Conservation (phyloP, 192 early-diverging fungal species). For the Mortierella claussenii region DNA sequence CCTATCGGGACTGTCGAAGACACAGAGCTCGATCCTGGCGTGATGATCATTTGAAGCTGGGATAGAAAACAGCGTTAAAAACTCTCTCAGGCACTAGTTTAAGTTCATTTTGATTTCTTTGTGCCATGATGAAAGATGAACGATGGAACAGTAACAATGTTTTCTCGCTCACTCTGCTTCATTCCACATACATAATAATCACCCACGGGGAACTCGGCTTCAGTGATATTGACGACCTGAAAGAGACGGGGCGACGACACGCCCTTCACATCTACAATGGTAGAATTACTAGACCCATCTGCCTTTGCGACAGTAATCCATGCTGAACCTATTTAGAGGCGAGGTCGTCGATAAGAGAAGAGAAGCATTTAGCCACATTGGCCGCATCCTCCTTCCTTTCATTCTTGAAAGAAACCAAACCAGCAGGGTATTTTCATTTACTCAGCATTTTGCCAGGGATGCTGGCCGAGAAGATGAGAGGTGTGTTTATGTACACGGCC, state of each 20-base stretch:
- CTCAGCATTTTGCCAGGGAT: not conserved
- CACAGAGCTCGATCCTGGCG: not conserved
- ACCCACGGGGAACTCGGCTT: not conserved
- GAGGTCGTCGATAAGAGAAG: too few relatives aligned
- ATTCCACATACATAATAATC: constrained; percentile 12
- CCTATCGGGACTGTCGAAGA: not conserved
- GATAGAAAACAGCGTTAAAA: not conserved
- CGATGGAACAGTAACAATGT: too few relatives aligned
- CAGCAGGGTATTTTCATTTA: too few relatives aligned
- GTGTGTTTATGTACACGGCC: not conserved
- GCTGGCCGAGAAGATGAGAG: not conserved
- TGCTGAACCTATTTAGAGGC: not conserved
- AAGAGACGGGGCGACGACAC: not conserved
- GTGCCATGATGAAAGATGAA: not conserved
- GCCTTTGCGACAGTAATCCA: not conserved
- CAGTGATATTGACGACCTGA: not conserved
- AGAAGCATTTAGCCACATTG: too few relatives aligned
- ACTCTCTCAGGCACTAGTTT: not conserved
- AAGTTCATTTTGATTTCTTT: not conserved
- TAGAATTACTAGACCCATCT: not conserved
- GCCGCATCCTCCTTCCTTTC: too few relatives aligned
- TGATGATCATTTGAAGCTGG: constrained; percentile 6
- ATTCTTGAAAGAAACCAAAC: too few relatives aligned
- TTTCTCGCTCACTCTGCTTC: too few relatives aligned
- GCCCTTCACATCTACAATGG: not conserved